Percentiles rank a stretch among this genome's conserved stretches.
Conservation (phyloP, 148 eudicot genomes). For the Hydrangea macrophylla region DNA sequence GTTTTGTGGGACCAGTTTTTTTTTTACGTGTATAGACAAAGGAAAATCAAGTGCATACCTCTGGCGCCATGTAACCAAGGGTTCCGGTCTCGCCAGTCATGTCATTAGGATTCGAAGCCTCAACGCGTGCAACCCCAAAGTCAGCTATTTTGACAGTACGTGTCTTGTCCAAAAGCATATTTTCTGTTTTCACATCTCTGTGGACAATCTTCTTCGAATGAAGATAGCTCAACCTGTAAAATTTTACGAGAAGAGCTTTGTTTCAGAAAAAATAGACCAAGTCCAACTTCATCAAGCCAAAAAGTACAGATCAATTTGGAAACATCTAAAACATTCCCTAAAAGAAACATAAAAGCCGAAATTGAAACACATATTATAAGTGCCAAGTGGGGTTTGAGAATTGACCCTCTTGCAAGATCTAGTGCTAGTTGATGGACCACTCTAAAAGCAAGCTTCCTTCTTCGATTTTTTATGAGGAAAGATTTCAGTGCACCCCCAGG, state of each 20-base stretch:
- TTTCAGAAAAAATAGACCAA: too few relatives aligned
- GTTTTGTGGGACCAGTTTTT: too few relatives aligned
- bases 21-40: background rate
- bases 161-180: conserved; percentile 82
- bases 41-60: conserved; percentile 36
- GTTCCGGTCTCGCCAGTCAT: conserved; percentile 97
- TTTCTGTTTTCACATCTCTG: conserved; percentile 91
- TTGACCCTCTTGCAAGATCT: conserved; percentile 87
- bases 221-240: conserved; percentile 71
- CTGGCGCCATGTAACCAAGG: conserved; percentile 96
- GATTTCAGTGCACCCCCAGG: conserved; percentile 87
- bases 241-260: background rate
- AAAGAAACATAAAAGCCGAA: background rate
- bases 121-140: conserved; percentile 90
- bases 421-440: conserved; percentile 78
- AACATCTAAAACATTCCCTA: background rate
- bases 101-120: conserved; percentile 88
- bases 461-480: conserved; percentile 73
- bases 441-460: conserved; percentile 81
- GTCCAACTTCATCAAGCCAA: background rate
- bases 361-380: background rate
- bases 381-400: conserved; percentile 13
- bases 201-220: conserved; percentile 79
- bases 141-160: conserved; percentile 78
- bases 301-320: conserved; percentile 2